phyloP scores from a whole-genome alignment of 2,329 filamentous ascomycete species.

The Cytospora chrysosperma region DNA sequence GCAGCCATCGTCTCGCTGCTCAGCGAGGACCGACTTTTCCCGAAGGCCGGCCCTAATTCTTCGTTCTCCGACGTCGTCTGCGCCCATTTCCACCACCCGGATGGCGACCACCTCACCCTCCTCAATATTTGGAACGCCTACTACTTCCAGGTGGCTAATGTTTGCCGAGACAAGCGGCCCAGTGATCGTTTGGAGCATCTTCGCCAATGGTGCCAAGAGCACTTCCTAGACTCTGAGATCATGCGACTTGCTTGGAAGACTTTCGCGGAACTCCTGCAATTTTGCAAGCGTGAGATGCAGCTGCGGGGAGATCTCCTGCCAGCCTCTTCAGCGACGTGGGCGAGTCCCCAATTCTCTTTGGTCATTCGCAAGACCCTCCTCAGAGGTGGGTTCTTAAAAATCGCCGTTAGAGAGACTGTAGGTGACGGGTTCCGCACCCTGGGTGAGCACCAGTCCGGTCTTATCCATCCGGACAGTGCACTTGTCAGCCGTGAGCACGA shows the following conservation, averaged over 20 bases:
- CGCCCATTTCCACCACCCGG: neutral
- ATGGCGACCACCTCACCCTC: neutral
- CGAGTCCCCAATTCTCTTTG: neutral
- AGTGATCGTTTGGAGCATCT: neutral
- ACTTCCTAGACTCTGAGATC: neutral
- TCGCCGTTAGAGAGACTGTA: neutral
- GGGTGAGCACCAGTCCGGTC: neutral
- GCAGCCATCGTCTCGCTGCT: neutral
- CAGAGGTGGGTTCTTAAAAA: neutral
- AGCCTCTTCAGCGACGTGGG: neutral
- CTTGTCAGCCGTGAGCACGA: neutral
- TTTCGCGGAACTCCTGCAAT: neutral
- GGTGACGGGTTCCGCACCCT: neutral
- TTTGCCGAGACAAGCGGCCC: neutral
- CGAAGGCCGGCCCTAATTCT: neutral
- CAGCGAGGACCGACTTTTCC: neutral
- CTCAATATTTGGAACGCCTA: neutral
- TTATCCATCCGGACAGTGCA: neutral
- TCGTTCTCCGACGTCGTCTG: neutral
- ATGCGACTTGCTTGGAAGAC: neutral
- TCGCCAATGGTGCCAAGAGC: neutral
- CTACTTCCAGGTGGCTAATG: neutral
- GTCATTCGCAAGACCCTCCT: neutral
- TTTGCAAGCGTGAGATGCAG: neutral
- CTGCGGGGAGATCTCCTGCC: neutral